Evolutionary conservation across 2,329 filamentous ascomycete species (phyloP).

Genomic region (Fusarium duplospermum): DNA sequence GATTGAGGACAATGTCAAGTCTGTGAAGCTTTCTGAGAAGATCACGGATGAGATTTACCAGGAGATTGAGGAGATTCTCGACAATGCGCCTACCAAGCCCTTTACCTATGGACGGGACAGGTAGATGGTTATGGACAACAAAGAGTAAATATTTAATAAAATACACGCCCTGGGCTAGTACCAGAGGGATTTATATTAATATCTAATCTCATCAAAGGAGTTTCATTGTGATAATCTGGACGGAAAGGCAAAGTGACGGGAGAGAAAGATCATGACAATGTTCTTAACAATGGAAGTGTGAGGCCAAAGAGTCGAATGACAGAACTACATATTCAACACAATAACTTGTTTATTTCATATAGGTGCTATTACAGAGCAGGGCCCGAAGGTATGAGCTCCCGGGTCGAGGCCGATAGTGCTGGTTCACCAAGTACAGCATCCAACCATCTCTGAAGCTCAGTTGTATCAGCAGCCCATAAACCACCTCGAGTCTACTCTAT

Average conservation of each 20-base stretch:
- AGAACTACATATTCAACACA: neutral
- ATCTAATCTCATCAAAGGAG: neutral
- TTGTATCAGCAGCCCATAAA: neutral
- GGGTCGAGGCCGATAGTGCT: neutral
- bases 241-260: neutral
- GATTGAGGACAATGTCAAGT: conserved; percentile 42
- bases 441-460: neutral
- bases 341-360: neutral
- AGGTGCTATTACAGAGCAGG: neutral
- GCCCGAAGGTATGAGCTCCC: neutral
- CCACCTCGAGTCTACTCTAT: neutral
- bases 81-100: conserved; percentile 34
- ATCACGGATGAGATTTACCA: conserved; percentile 32
- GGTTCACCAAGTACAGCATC: neutral
- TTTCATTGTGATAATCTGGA: neutral
- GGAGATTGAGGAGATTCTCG: conserved; percentile 41
- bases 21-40: conserved; percentile 36
- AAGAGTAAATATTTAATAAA: neutral
- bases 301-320: neutral
- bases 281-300: neutral
- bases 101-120: conserved; percentile 35
- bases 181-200: neutral
- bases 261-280: neutral
- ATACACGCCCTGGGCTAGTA: neutral
- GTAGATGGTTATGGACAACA: neutral